A percentile compares a stretch with the other conserved stretches of the same genome.
These are phyloP conservation scores for Isabelozyma gotoi DNA, from an alignment of 805 yeast species.

Conservation along the genomic window DNA sequence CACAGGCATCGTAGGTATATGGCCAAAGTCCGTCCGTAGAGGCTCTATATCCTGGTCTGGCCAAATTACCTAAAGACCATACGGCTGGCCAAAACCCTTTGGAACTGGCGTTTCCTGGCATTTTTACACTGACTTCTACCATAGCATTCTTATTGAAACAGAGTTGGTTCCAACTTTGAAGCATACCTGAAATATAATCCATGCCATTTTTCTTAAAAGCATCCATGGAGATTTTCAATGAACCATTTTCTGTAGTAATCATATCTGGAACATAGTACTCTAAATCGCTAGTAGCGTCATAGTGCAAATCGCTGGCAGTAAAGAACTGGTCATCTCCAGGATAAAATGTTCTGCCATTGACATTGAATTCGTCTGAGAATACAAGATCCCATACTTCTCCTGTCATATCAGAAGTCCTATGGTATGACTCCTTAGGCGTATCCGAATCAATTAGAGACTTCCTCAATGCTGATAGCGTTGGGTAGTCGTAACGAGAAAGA, in stretches of 20 bases:
- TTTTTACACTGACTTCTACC: conserved; percentile 25
- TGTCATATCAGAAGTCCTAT: conserved; percentile 40
- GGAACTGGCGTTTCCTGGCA: conserved; percentile 31
- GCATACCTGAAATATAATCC: conserved; percentile 34
- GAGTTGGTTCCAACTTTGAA: conserved; percentile 35
- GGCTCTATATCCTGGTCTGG: conserved; percentile 36
- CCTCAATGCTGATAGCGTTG: conserved; percentile 57
- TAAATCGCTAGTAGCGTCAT: conserved; percentile 37
- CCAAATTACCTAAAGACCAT: conserved; percentile 40
- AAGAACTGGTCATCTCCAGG: conserved; percentile 41
- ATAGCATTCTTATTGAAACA: conserved; percentile 31
- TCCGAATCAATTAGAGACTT: conserved; percentile 67
- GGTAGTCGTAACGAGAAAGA: conserved; percentile 57
- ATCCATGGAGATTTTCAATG: conserved; percentile 29
- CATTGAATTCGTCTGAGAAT: conserved; percentile 39
- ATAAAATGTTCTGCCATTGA: conserved; percentile 37
- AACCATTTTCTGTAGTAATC: conserved; percentile 33
- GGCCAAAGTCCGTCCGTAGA: conserved; percentile 42
- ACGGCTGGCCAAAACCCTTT: conserved; percentile 40
- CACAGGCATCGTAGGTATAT: conserved; percentile 36
- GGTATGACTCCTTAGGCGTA: conserved; percentile 55
- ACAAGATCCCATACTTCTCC: conserved; percentile 32
- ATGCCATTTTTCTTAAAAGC: conserved; percentile 29
- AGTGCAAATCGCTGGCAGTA: conserved; percentile 34
- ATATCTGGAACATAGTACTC: conserved; percentile 42